These are phyloP conservation scores for Solanum peruvianum DNA, from an alignment of 257 asterid genomes.

Conservation along the genomic window DNA sequence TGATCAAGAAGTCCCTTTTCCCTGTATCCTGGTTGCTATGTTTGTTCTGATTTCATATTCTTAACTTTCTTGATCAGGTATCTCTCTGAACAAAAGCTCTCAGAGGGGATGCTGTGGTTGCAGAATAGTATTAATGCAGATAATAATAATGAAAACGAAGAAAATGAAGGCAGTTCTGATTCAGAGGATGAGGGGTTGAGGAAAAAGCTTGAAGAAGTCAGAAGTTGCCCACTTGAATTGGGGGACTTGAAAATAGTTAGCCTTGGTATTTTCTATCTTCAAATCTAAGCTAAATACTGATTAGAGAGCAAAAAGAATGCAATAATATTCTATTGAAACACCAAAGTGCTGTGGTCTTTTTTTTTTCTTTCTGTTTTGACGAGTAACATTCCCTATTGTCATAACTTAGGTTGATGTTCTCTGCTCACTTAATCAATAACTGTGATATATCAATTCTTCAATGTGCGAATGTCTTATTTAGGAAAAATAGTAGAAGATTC, in stretches of 20 bases:
- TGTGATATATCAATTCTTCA: not conserved
- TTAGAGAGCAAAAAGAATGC: not conserved
- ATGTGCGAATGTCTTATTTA: constrained; percentile 27
- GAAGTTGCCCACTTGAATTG: constrained; percentile 46
- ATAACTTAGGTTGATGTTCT: not conserved
- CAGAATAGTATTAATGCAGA: constrained; percentile 40
- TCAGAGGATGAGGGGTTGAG: constrained; percentile 42
- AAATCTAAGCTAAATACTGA: not conserved
- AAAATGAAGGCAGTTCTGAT: constrained; percentile 38
- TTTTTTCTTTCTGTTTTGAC: not conserved
- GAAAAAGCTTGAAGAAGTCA: constrained; percentile 47
- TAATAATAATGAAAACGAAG: constrained; percentile 30
- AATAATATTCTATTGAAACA: not conserved
- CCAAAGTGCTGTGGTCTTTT: not conserved
- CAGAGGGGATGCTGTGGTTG: constrained; percentile 62
- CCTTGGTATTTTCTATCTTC: constrained; percentile 37
- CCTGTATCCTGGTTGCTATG: not conserved
- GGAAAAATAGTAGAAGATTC: constrained; percentile 75
- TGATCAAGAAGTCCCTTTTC: not conserved
- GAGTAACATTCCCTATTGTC: not conserved
- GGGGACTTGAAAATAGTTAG: constrained; percentile 59
- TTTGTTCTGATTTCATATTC: not conserved
- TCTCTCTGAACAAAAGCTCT: constrained; percentile 73
- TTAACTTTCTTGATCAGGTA: constrained; percentile 34
- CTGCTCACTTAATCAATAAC: not conserved